Base-by-base conservation (phyloP, 1,284 basidiomycete species). In the Malassezia slooffiae region DNA sequence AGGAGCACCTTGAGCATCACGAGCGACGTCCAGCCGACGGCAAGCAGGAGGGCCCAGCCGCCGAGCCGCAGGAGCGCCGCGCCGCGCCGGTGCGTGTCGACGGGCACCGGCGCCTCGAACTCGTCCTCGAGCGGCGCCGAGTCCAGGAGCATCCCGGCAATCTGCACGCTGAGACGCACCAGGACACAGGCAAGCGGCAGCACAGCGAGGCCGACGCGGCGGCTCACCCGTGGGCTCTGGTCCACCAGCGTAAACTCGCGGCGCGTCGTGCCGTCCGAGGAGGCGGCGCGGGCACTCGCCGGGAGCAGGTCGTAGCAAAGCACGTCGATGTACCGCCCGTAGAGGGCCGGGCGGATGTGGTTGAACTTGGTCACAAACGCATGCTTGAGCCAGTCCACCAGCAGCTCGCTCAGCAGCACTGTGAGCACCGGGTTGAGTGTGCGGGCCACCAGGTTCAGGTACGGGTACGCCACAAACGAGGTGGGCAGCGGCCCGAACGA, bases 381-480 rank as follows among this genome's bases (percentile, higher is more conserved):
- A 65, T 99, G 93, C 67, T 99, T 97, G 47, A 97, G 76, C 93
- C 91, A 97, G 70, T 99, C 93, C 21, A 99, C 93, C 4, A 87
- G 71, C 77, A 87, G 84, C 70, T 99, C 93, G 5, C 88, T 93
- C 1, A 81, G 65, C 63, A 97, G 75, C 3, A 99, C 93, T 4
- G 87, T 84, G 34, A 91, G 55, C 1, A 91, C 88, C 6, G 91
- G 91, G 47, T 88, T 91, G 45, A 89, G 82, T 44, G 93, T 93
- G 6, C 84, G 86, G 78, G 85, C 86, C 0, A 88, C 52, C n/a
- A 73, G 48, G 4, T 68, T 63, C 36, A 73, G 55, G 37, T 65
- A 63, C 5, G 71, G 71, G 26, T 72, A 62, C 20, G 70, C 59
- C 4, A 69, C 65, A 41, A 68, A 72, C 21, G 67, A 65, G 1